These are phyloP conservation scores for Dendrobium chrysotoxum DNA, from an alignment of 106 monocot genomes.

Conservation along the genomic window DNA sequence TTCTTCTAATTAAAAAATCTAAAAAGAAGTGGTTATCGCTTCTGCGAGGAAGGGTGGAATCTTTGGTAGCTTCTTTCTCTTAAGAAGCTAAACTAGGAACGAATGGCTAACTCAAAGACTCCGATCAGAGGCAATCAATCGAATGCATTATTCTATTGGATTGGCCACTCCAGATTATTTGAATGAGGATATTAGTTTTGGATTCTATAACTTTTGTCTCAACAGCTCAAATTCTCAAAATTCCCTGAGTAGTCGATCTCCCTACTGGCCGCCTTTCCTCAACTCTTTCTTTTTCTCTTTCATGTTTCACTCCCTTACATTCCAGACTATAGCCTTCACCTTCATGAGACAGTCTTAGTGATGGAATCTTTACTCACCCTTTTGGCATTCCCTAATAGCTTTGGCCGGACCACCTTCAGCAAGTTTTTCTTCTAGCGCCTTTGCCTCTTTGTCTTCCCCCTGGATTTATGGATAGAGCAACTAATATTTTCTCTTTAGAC, in stretches of 20 bases:
- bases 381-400: too few species aligned
- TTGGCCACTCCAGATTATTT: not conserved
- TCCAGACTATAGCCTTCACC: too few species aligned
- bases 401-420: not conserved
- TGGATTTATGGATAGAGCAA: too few species aligned
- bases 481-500: too few species aligned
- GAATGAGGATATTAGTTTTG: too few species aligned
- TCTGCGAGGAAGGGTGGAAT: not conserved
- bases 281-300: too few species aligned
- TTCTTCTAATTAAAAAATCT: not conserved
- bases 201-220: too few species aligned
- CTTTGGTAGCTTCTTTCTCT: not conserved
- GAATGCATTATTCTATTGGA: not conserved
- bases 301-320: too few species aligned
- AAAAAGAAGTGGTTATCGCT: too few species aligned
- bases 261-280: not conserved
- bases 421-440: not conserved
- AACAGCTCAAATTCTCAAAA: not conserved
- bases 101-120: not conserved
- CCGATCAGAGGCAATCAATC: constrained; percentile 5
- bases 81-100: not conserved
- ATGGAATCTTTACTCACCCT: too few species aligned
- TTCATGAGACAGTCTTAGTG: too few species aligned
- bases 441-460: too few species aligned
- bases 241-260: not conserved